phyloP scores from a whole-genome alignment of 2,329 filamentous ascomycete species.

The Aspergillus eucalypticola region DNA sequence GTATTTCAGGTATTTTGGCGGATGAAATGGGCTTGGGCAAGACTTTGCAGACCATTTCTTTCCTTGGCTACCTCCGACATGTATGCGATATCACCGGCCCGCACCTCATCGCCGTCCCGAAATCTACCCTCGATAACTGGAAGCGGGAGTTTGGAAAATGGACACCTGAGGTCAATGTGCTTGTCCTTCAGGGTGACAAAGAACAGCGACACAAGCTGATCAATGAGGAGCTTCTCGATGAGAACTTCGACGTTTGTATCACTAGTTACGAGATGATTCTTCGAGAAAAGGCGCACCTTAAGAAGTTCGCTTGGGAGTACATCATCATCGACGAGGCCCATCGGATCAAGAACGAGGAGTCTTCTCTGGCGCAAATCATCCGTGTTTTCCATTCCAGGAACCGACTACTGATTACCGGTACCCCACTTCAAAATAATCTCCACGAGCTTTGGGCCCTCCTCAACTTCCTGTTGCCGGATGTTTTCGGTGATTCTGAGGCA shows the following conservation, averaged over 20 bases:
- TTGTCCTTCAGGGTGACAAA: constrained; percentile 92
- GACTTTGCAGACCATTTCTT: constrained; percentile 95
- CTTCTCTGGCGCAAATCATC: constrained; percentile 93
- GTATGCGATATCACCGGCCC: constrained; percentile 86
- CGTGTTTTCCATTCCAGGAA: constrained; percentile 95
- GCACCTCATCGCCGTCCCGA: constrained; percentile 88
- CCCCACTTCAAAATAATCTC: constrained; percentile 94
- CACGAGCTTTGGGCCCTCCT: constrained; percentile 97
- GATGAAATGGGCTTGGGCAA: constrained; percentile 99
- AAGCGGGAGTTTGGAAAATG: constrained; percentile 89
- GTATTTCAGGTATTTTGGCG: constrained; percentile 95
- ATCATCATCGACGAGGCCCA: constrained; percentile 99
- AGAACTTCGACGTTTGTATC: constrained; percentile 96
- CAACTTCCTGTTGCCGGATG: constrained; percentile 96
- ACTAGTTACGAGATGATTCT: constrained; percentile 99
- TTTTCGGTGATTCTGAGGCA: constrained; percentile 93
- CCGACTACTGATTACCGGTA: constrained; percentile 91
- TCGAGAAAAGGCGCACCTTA: constrained; percentile 88
- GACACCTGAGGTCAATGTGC: constrained; percentile 93
- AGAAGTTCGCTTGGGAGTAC: constrained; percentile 99
- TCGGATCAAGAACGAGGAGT: constrained; percentile 99
- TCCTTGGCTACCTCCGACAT: constrained; percentile 90
- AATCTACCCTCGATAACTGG: constrained; percentile 98
- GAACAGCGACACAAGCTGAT: constrained; percentile 88
- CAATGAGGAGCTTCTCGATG: constrained; percentile 84